Conservation (phyloP, 768 basidiomycete species). For the Phlebiopsis gigantea region DNA sequence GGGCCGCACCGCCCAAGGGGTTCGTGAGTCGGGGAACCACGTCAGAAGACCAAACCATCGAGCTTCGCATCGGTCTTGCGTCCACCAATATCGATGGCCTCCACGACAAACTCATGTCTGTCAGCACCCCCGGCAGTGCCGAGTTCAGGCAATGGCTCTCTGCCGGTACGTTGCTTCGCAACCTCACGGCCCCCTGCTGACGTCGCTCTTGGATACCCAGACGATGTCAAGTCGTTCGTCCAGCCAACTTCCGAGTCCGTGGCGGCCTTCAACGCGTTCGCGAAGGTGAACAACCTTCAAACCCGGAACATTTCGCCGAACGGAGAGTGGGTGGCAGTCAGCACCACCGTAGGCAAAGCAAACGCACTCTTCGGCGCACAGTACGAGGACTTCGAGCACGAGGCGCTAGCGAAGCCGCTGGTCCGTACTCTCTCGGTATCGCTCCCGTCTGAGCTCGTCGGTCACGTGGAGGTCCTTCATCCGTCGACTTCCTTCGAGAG, state of each 20-base stretch:
- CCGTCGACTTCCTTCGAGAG: constrained; percentile 13
- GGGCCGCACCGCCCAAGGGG: constrained; percentile 18
- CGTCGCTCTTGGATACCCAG: background rate
- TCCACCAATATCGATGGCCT: constrained; percentile 29
- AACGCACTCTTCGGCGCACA: constrained; percentile 24
- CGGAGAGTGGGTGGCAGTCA: constrained; percentile 24
- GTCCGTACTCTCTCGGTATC: constrained; percentile 28
- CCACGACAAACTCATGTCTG: constrained; percentile 26
- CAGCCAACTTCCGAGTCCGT: constrained; percentile 19
- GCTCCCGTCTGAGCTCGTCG: constrained; percentile 25
- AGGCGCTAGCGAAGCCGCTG: constrained; percentile 12
- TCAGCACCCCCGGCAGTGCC: constrained; percentile 26
- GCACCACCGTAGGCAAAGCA: constrained; percentile 19
- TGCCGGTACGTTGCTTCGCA: constrained; percentile 24
- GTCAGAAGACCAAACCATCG: constrained; percentile 16
- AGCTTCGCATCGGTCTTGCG: constrained; percentile 29
- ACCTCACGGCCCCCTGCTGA: constrained; percentile 16
- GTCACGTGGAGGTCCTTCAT: constrained; percentile 28
- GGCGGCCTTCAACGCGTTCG: constrained; percentile 21
- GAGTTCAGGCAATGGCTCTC: constrained; percentile 22
- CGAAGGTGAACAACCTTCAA: constrained; percentile 19
- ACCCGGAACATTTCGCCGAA: constrained; percentile 21
- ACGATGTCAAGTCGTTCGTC: constrained; percentile 12
- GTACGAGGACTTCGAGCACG: constrained; percentile 23
- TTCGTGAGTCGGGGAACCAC: constrained; percentile 21